phyloP scores from a whole-genome alignment of 2,329 filamentous ascomycete species.

The Aureobasidium vineae region DNA sequence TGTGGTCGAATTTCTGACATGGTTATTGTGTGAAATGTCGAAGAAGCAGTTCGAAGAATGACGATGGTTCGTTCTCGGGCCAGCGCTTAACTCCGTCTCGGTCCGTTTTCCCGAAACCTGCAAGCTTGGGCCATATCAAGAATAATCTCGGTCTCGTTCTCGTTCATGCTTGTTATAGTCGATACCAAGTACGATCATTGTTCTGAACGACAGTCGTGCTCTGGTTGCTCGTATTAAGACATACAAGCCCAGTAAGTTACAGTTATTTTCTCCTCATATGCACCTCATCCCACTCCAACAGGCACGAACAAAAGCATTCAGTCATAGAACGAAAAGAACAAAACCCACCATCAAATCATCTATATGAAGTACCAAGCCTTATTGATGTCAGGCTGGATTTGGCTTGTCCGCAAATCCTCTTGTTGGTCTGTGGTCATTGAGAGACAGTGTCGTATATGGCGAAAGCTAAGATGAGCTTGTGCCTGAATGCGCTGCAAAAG shows the following conservation, averaged over 20 bases:
- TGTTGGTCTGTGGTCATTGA: too few relatives aligned
- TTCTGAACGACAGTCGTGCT: neutral
- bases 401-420: too few relatives aligned
- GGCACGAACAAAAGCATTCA: neutral
- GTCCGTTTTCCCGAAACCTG: neutral
- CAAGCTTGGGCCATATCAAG: constrained; percentile 19
- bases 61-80: constrained; percentile 14
- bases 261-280: neutral
- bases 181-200: neutral
- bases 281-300: neutral
- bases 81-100: constrained; percentile 11
- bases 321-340: neutral
- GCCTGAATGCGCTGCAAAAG: too few relatives aligned
- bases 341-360: neutral
- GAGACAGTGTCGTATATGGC: too few relatives aligned
- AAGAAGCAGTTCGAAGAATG: neutral
- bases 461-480: too few relatives aligned
- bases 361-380: too few relatives aligned
- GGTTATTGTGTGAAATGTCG: neutral
- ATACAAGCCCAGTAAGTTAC: neutral
- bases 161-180: neutral
- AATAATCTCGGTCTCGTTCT: constrained; percentile 9
- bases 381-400: too few relatives aligned
- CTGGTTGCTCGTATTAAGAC: neutral
- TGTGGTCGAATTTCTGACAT: constrained; percentile 28